Conservation (phyloP, 192 early-diverging fungal genomes). For the Backusella westeae region DNA sequence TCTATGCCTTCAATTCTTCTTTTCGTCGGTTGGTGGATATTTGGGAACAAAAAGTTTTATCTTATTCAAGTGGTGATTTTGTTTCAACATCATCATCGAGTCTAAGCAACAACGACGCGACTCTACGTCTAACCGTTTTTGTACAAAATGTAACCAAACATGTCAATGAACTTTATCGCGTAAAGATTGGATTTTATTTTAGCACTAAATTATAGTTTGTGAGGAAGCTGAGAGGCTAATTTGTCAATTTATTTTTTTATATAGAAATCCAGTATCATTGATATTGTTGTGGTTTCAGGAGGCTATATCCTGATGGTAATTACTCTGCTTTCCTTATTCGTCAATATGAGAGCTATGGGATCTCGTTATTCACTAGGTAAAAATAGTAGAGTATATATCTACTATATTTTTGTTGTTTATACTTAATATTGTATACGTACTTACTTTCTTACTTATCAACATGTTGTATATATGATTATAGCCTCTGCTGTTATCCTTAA, state of each 20-base stretch:
- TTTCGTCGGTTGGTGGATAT: slow-evolving; percentile 31
- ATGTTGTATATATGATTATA: background rate
- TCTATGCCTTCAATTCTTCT: slow-evolving; percentile 50
- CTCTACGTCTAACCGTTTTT: slow-evolving; percentile 50
- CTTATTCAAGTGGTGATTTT: slow-evolving; percentile 34
- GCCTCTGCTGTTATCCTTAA: slow-evolving; percentile 59
- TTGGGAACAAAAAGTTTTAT: slow-evolving; percentile 56
- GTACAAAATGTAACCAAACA: slow-evolving; percentile 51
- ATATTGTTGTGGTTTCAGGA: slow-evolving; percentile 72
- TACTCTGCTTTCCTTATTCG: slow-evolving; percentile 74
- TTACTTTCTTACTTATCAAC: slow-evolving; percentile 17
- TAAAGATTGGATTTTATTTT: background rate
- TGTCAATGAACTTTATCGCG: slow-evolving; percentile 61
- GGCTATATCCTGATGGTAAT: slow-evolving; percentile 78
- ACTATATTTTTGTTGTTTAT: background rate
- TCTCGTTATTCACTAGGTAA: slow-evolving; percentile 70
- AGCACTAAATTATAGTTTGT: background rate
- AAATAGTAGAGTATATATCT: background rate
- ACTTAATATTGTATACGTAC: background rate
- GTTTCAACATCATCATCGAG: slow-evolving; percentile 29
- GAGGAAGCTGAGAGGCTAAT: background rate
- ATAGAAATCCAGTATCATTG: slow-evolving; percentile 64
- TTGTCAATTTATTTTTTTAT: background rate
- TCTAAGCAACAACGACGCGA: slow-evolving; percentile 40
- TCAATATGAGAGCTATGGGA: slow-evolving; percentile 82